Evolutionary conservation across 768 basidiomycete species (phyloP).

Genomic region (Dentipellis sp.): DNA sequence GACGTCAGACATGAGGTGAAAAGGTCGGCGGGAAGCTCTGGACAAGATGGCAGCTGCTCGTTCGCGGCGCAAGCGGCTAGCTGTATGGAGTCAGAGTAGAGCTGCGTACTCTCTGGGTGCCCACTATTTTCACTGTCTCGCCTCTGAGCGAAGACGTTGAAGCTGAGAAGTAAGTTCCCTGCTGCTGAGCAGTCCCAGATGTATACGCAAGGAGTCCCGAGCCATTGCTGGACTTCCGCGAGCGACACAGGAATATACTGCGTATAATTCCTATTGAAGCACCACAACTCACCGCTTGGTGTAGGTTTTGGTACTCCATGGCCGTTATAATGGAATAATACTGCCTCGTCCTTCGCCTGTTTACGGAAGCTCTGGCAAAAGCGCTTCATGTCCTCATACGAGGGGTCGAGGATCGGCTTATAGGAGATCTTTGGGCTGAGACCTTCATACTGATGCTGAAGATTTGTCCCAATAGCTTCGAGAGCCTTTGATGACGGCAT

Average conservation of each 20-base stretch:
- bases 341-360: constrained; percentile 87
- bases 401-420: constrained; percentile 92
- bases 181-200: constrained; percentile 99
- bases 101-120: constrained; percentile 52
- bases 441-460: constrained; percentile 93
- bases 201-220: constrained; percentile 92
- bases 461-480: constrained; percentile 85
- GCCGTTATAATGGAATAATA: constrained; percentile 96
- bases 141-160: constrained; percentile 68
- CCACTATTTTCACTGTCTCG: constrained; percentile 63
- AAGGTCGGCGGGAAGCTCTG: constrained; percentile 93
- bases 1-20: constrained; percentile 98
- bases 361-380: constrained; percentile 79
- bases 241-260: constrained; percentile 97
- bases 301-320: constrained; percentile 98
- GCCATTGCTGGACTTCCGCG: constrained; percentile 87
- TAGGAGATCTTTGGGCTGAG: constrained; percentile 91
- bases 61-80: constrained; percentile 90
- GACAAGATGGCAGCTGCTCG: constrained; percentile 89
- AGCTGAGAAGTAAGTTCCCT: constrained; percentile 86
- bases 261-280: constrained; percentile 94
- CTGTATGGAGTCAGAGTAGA: constrained; percentile 83
- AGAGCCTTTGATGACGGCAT: constrained; percentile 90
- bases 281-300: constrained; percentile 93
- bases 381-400: constrained; percentile 85